Conservation (phyloP, 2,329 filamentous ascomycete species). For the Verticillium isaacii region DNA sequence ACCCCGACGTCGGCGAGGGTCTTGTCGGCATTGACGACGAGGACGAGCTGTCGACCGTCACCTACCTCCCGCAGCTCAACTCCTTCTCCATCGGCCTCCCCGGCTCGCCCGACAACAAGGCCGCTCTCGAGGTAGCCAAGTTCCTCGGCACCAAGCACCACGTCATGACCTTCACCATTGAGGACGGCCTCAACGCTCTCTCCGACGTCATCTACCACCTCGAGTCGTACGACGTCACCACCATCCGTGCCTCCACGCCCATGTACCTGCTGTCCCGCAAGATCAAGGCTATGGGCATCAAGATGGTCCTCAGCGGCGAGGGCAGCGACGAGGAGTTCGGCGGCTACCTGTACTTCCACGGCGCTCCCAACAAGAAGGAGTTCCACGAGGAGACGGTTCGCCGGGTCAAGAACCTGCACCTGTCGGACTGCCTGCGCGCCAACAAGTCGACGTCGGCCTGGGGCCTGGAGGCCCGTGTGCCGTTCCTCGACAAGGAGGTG, state of each 20-base stretch:
- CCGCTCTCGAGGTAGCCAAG: slow-evolving; percentile 87
- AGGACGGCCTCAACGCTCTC: slow-evolving; percentile 93
- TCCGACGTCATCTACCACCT: slow-evolving; percentile 98
- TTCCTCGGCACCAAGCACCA: slow-evolving; percentile 98
- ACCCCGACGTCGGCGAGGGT: slow-evolving; percentile 59
- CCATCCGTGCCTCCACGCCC: slow-evolving; percentile 94
- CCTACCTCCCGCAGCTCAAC: slow-evolving; percentile 91
- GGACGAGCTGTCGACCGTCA: slow-evolving; percentile 82
- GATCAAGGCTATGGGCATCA: slow-evolving; percentile 99
- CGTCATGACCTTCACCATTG: slow-evolving; percentile 95
- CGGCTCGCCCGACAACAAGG: slow-evolving; percentile 85
- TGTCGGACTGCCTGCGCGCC: slow-evolving; percentile 93
- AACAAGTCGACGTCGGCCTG: slow-evolving; percentile 99
- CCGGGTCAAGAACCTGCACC: slow-evolving; percentile 92
- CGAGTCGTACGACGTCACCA: slow-evolving; percentile 97
- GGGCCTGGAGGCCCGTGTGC: slow-evolving; percentile 96
- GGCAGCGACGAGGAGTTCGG: slow-evolving; percentile 98
- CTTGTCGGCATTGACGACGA: slow-evolving; percentile 94
- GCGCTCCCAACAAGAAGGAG: slow-evolving; percentile 81
- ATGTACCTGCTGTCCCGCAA: slow-evolving; percentile 98
- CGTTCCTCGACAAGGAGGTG: slow-evolving; percentile 91
- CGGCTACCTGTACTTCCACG: slow-evolving; percentile 98
- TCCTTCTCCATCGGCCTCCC: slow-evolving; percentile 98
- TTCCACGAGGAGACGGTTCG: slow-evolving; percentile 95
- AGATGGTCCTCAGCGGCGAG: slow-evolving; percentile 98